Conservation (phyloP, 2,329 filamentous ascomycete genomes). For the Aspergillus awamori region DNA sequence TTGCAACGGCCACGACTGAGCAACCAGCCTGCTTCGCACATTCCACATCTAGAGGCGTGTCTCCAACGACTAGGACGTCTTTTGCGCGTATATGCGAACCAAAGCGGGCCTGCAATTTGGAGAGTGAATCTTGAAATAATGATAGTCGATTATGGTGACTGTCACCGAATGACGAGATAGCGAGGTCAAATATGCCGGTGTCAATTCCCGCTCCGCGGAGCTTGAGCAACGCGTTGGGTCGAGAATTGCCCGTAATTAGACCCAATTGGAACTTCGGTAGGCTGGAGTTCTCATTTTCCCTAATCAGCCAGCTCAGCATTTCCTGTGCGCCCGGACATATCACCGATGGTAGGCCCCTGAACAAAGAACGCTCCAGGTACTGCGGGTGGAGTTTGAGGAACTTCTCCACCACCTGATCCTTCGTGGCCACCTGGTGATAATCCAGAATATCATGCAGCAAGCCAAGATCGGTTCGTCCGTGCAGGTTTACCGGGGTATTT, state of each 20-base stretch:
- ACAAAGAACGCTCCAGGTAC: conserved; percentile 15
- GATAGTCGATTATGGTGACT: conserved; percentile 15
- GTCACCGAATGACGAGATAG: conserved; percentile 19
- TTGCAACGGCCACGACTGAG: conserved; percentile 19
- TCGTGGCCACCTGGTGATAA: conserved; percentile 11
- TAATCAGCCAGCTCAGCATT: conserved; percentile 11
- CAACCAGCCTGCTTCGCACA: conserved; percentile 20
- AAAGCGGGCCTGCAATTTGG: conserved; percentile 6
- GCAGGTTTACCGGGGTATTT: conserved; percentile 17
- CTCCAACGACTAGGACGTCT: conserved; percentile 19
- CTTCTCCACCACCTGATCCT: conserved; percentile 4
- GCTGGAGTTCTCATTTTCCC: background rate
- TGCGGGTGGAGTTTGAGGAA: conserved; percentile 14
- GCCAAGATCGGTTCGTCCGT: conserved; percentile 18
- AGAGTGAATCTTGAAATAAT: conserved; percentile 13
- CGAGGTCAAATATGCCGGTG: conserved; percentile 16
- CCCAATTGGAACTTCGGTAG: conserved; percentile 9
- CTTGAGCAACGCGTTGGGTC: conserved; percentile 18
- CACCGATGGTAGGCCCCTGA: conserved; percentile 10
- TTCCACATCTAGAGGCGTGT: conserved; percentile 19
- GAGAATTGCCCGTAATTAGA: conserved; percentile 19
- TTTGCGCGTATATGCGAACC: conserved; percentile 6
- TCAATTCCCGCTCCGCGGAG: conserved; percentile 14
- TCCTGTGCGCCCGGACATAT: conserved; percentile 13
- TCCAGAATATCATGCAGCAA: conserved; percentile 17